Evolutionary conservation across 495 filamentous ascomycete genomes (phyloP).

Genomic region (Friedmanniomyces endolithicus): DNA sequence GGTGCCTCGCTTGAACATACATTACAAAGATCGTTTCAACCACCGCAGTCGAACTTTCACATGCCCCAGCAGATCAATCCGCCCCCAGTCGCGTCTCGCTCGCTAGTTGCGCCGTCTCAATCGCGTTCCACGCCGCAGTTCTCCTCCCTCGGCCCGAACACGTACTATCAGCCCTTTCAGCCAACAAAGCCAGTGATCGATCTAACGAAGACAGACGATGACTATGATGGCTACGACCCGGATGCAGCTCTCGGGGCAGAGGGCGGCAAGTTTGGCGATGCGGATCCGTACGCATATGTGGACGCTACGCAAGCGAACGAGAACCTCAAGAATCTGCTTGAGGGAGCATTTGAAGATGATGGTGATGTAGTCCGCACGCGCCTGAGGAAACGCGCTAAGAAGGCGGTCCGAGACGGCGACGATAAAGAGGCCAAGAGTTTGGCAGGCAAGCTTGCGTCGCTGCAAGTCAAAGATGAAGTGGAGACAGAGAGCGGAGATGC

Average conservation of each 20-base stretch:
- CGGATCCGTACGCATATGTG: constrained; percentile 56
- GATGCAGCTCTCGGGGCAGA: constrained; percentile 26
- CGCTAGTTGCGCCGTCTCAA: too few species aligned
- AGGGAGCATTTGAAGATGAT: constrained; percentile 77
- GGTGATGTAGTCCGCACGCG: constrained; percentile 48
- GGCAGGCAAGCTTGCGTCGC: constrained; percentile 45
- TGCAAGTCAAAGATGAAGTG: constrained; percentile 37
- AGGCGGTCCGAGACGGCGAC: constrained; percentile 30
- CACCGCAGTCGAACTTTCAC: background rate
- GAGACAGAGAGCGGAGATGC: constrained; percentile 31
- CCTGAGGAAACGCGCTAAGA: constrained; percentile 41
- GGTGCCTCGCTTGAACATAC: background rate
- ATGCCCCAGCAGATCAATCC: constrained; percentile 24
- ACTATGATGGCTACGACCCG: constrained; percentile 31
- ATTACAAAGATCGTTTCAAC: background rate
- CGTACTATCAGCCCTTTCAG: constrained; percentile 22
- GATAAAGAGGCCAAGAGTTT: constrained; percentile 40
- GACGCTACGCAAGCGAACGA: constrained; percentile 65
- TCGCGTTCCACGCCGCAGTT: constrained; percentile 23
- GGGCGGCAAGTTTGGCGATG: constrained; percentile 27
- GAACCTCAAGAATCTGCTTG: constrained; percentile 75
- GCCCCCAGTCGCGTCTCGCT: constrained; percentile 11
- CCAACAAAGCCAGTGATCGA: constrained; percentile 16
- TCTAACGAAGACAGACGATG: constrained; percentile 15
- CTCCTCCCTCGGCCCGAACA: constrained; percentile 22